Evolutionary conservation across 1,139 yeast genomes (phyloP), one percentile per base, ranked within the genome.

Genomic region (Diutina neorugosa): DNA sequence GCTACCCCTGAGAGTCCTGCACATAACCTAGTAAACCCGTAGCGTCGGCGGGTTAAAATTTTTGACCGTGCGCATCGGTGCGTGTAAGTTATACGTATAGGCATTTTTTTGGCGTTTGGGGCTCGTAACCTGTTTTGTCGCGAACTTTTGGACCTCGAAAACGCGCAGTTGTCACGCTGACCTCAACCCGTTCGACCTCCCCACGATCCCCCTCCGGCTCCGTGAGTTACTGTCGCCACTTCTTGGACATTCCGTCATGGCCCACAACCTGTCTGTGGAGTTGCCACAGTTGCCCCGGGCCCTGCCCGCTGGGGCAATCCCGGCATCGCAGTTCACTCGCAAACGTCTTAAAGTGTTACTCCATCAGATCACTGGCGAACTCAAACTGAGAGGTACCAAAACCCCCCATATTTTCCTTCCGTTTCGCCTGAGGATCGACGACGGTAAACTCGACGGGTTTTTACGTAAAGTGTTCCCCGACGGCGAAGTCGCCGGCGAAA

Each of bases 381-480:
- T 86, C 56, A 86, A 86, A 61, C 67, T 65, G 21, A 69, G 76
- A 54, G 83, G 82, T 1, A 68, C 82, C 4, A 78, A 78, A 60
- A 74, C 82, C 0, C 86, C 89, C 11, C 82, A 82, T 56, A 67
- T 86, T 2, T 74, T 85, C 57, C 70, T 86, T 48, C 91, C 93
- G 0, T 85, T 84, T 65, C 67, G 93, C 54, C 83, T 88, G 1
- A 78, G 79, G 58, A 78, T 82, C 53, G 78, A 78, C 55, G 87
- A 83, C 62, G 65, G 70, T 51, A 78, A 77, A 53, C 68, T 86
- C 42, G 76, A 83, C 53, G 62, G 65, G 31, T 81, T 85, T 53
- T 64, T 86, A 43, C 71, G 73, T 46, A 64, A 67, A 9, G 65
- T 84, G 1, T 80, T 84, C 55, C 83, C 85, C 1, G 62, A 70